A percentile compares a stretch with the other conserved stretches of the same genome.
Conservation (phyloP, 805 yeast species). For the Candida rishiriensis region DNA sequence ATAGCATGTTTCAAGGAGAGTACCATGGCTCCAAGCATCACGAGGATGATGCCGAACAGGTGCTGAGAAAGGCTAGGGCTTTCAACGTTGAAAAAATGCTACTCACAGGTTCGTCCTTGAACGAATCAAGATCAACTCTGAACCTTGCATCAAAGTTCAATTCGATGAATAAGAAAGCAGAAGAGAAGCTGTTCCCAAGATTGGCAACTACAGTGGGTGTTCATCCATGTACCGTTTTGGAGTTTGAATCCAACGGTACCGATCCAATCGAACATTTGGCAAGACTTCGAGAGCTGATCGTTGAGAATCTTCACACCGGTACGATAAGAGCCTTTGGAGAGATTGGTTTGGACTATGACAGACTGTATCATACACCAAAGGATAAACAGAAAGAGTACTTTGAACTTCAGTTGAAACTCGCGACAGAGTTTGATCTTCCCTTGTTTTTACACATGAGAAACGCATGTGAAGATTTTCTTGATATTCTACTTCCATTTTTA, state of each 20-base stretch:
- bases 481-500: conserved; percentile 59
- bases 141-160: conserved; percentile 38
- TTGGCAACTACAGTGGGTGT: conserved; percentile 82
- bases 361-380: conserved; percentile 70
- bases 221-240: conserved; percentile 86
- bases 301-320: conserved; percentile 43
- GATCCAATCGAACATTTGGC: conserved; percentile 39
- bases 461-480: conserved; percentile 74
- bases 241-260: conserved; percentile 31
- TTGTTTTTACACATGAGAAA: conserved; percentile 87
- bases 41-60: conserved; percentile 56
- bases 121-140: conserved; percentile 61
- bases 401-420: conserved; percentile 64
- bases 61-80: conserved; percentile 60
- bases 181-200: conserved; percentile 17
- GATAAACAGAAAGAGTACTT: conserved; percentile 68
- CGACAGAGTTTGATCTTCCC: conserved; percentile 60
- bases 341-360: conserved; percentile 90
- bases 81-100: conserved; percentile 66
- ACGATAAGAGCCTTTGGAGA: conserved; percentile 86
- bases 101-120: conserved; percentile 76
- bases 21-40: conserved; percentile 70
- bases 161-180: conserved; percentile 10
- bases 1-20: conserved; percentile 77
- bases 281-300: conserved; percentile 45